Percentiles rank a stretch among this genome's conserved stretches.
Conservation (phyloP, 805 yeast genomes). For the Teunomyces barrocoloradensis region DNA sequence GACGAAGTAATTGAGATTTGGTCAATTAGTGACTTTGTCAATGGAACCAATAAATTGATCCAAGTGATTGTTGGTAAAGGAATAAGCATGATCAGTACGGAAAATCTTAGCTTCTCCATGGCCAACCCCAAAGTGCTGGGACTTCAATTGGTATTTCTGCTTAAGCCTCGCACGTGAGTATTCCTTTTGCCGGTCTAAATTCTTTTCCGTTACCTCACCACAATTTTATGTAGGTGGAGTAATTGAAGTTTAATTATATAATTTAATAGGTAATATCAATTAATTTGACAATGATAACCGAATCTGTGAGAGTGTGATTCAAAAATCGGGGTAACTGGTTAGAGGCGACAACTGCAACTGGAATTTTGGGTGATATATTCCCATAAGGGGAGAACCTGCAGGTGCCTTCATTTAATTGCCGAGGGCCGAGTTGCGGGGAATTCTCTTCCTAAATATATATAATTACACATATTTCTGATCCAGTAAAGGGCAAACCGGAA, state of each 20-base stretch:
- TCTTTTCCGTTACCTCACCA: not conserved
- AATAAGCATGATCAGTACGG: constrained; percentile 34
- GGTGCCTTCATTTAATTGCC: not conserved
- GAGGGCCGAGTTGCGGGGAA: constrained; percentile 5
- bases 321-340: not conserved
- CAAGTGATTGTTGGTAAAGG: constrained; percentile 76
- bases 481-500: not conserved
- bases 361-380: not conserved
- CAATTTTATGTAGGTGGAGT: not conserved
- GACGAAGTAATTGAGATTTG: constrained; percentile 72
- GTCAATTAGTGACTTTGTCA: constrained; percentile 47
- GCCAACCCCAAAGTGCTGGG: constrained; percentile 67
- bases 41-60: constrained; percentile 46
- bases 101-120: constrained; percentile 34
- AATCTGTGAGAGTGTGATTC: not conserved
- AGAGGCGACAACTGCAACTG: not conserved
- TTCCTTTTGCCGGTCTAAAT: not conserved
- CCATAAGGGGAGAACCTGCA: not conserved
- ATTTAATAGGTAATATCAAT: not conserved
- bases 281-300: not conserved
- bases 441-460: not conserved
- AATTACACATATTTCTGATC: not conserved
- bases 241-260: not conserved
- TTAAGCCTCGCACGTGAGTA: constrained; percentile 11
- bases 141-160: constrained; percentile 55